These are phyloP conservation scores for Euphorbia peplus DNA, from an alignment of 345 rosid species.

Conservation along the genomic window DNA sequence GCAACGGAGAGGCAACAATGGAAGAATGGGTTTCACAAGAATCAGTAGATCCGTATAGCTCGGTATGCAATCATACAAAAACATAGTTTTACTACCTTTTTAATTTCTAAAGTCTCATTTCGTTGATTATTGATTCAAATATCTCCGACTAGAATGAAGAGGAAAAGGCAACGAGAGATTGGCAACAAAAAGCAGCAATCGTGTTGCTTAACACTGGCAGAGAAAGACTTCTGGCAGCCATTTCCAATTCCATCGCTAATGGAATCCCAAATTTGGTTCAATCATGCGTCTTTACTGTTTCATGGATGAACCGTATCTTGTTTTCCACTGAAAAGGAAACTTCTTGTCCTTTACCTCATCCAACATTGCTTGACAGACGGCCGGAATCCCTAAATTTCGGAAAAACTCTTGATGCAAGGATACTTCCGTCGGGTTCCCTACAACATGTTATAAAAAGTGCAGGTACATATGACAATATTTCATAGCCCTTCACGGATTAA, in stretches of 20 bases:
- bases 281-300: slow-evolving; percentile 46
- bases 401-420: slow-evolving; percentile 22
- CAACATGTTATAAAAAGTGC: slow-evolving; percentile 26
- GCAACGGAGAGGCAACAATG: slow-evolving; percentile 28
- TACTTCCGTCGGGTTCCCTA: slow-evolving; percentile 30
- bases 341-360: slow-evolving; percentile 21
- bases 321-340: slow-evolving; percentile 17
- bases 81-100: too few species aligned
- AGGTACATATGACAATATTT: slow-evolving; percentile 29
- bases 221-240: slow-evolving; percentile 38
- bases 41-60: slow-evolving; percentile 21
- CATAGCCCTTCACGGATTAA: not conserved
- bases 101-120: not conserved
- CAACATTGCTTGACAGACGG: slow-evolving; percentile 24
- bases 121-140: not conserved
- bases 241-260: slow-evolving; percentile 45
- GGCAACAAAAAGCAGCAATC: slow-evolving; percentile 46
- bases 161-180: slow-evolving; percentile 38
- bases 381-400: slow-evolving; percentile 26
- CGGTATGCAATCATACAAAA: slow-evolving; percentile 30
- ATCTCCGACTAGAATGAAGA: slow-evolving; percentile 37
- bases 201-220: slow-evolving; percentile 39
- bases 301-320: slow-evolving; percentile 46
- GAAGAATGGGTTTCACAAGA: slow-evolving; percentile 46
- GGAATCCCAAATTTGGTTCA: slow-evolving; percentile 45